A percentile compares a stretch with the other conserved stretches of the same genome.
phyloP scores from a whole-genome alignment of 352 stramenopile species.

The Globisporangium viniferum region DNA sequence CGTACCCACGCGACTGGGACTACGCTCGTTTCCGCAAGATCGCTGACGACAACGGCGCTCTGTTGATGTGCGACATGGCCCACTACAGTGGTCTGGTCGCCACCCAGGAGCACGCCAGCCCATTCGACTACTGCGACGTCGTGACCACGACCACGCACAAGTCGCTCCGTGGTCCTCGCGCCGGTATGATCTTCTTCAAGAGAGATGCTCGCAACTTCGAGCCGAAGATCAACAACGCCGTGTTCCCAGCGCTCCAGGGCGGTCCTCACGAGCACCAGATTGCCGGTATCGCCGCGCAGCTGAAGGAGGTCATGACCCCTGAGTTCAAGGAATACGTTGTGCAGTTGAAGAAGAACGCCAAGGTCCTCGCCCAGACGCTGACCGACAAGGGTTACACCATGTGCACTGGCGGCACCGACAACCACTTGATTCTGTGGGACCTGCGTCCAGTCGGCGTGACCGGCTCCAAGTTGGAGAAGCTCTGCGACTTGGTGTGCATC shows the following conservation, averaged over 20 bases:
- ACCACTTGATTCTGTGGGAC: slow-evolving; percentile 99
- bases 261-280: slow-evolving; percentile 99
- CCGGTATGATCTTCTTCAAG: slow-evolving; percentile 99
- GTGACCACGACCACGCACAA: slow-evolving; percentile 99
- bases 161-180: slow-evolving; percentile 95
- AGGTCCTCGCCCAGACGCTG: slow-evolving; percentile 91
- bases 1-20: slow-evolving; percentile 99
- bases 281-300: slow-evolving; percentile 96
- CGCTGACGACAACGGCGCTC: slow-evolving; percentile 95
- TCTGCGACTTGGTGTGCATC: slow-evolving; percentile 97
- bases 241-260: slow-evolving; percentile 98
- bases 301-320: slow-evolving; percentile 96
- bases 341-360: slow-evolving; percentile 95
- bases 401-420: slow-evolving; percentile 98
- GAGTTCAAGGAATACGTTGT: slow-evolving; percentile 97
- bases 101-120: slow-evolving; percentile 91
- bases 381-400: slow-evolving; percentile 94
- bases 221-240: slow-evolving; percentile 96
- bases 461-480: slow-evolving; percentile 98
- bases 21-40: slow-evolving; percentile 97
- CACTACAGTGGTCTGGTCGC: slow-evolving; percentile 98
- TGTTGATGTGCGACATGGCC: slow-evolving; percentile 99
- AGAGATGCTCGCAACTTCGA: slow-evolving; percentile 94
- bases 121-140: slow-evolving; percentile 98
- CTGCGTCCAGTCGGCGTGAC: slow-evolving; percentile 94